Conservation (phyloP, 2,329 filamentous ascomycete species). For the Aureobasidium sp. region DNA sequence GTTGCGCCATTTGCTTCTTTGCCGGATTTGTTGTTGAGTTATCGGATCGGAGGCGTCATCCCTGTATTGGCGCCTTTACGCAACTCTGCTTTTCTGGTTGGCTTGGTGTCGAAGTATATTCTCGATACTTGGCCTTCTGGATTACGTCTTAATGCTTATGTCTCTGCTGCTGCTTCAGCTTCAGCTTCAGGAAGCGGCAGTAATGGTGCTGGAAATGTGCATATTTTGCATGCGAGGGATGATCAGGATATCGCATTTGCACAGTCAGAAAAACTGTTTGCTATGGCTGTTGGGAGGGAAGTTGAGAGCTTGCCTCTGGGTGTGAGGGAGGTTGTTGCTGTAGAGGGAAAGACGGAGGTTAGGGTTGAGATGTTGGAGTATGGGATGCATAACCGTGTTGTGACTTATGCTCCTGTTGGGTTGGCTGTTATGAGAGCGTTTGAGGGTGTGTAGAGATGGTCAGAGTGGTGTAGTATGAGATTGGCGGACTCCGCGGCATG, state of each 20-base stretch:
- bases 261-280: conserved; percentile 58
- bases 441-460: conserved; percentile 24
- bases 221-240: conserved; percentile 69
- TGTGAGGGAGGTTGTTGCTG: conserved; percentile 23
- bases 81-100: conserved; percentile 55
- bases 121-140: conserved; percentile 77
- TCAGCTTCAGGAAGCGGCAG: conserved; percentile 23
- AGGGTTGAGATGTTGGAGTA: conserved; percentile 36
- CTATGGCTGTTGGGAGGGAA: conserved; percentile 43
- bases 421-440: conserved; percentile 60
- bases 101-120: conserved; percentile 53
- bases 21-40: conserved; percentile 63
- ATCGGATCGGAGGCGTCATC: conserved; percentile 68
- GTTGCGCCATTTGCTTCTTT: conserved; percentile 73
- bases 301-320: conserved; percentile 19
- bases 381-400: conserved; percentile 57
- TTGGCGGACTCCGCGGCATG: no score
- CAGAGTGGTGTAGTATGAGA: no score
- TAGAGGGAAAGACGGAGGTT: conserved; percentile 22
- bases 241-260: conserved; percentile 75
- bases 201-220: conserved; percentile 42
- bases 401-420: conserved; percentile 55
- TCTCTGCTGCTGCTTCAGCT: conserved; percentile 34
- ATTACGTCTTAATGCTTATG: conserved; percentile 58
- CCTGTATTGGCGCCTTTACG: conserved; percentile 69